Evolutionary conservation across 1,139 yeast species (phyloP), one percentile per base, ranked within the genome.

Genomic region (Saccharomyces hybrid): DNA sequence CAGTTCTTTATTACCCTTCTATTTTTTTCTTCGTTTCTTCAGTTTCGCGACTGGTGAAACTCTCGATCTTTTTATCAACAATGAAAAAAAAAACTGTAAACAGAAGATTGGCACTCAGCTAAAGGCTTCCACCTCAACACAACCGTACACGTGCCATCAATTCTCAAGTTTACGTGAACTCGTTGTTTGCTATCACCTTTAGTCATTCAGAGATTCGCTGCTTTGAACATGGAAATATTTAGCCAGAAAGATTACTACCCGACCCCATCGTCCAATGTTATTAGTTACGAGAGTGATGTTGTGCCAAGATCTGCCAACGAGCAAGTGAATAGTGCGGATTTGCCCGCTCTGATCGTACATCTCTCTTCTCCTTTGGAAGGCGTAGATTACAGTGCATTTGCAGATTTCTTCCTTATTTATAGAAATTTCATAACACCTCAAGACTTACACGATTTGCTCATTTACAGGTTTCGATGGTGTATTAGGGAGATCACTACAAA

Each of bases 401-500:
- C 93, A 53, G 97, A 91, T 71, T 90, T 93, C 69, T 88, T 93
- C 68, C 77, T 91, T 49, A 84, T 96, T 1, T 91, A 82, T 70
- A 77, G 98, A 55, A 77, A 84, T 58, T 91, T 88, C 67, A 73
- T 86, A 50, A 73, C 81, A 38, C 72, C 86, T 14, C 70, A 75
- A 31, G 78, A 80, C 14, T 77, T 91, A 14, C 73, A 89, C 70
- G 78, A 79, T 58, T 71, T 86, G 48, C 71, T 91, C 47, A 67
- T 86, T 42, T 77, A 84, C 38, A 75, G 97, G 53, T 73, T 90
- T 48, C 76, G 81, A 14, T 88, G 96, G 96, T 81, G 91, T 26
- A 70, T 89, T 64, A 62, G 72, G 66, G 65, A 75, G 67, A 64
- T 75, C 69, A 50, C 62, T 57, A 48, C 64, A 60, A 64, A 61